Conservation (phyloP, 2,329 filamentous ascomycete genomes). For the Exserohilum rostratum region DNA sequence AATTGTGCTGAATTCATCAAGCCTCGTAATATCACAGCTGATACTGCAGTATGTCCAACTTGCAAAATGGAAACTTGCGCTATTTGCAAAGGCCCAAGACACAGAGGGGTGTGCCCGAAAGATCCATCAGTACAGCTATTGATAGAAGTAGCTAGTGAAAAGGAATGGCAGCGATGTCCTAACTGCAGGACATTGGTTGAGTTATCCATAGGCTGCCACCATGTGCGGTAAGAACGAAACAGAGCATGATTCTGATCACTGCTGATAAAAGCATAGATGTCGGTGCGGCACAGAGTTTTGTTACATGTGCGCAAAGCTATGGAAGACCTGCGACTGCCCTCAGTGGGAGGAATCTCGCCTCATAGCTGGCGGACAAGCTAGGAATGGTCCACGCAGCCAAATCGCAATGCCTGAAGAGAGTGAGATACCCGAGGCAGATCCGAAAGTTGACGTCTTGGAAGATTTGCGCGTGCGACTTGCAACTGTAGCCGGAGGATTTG, state of each 20-base stretch:
- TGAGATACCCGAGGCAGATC: constrained; percentile 16
- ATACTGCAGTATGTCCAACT: constrained; percentile 8
- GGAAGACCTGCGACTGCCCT: constrained; percentile 22
- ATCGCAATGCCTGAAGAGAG: constrained; percentile 24
- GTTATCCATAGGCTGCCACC: constrained; percentile 15
- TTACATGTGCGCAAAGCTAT: constrained; percentile 64
- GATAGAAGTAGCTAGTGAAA: constrained; percentile 13
- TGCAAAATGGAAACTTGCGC: constrained; percentile 17
- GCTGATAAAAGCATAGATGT: constrained; percentile 7
- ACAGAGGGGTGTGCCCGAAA: constrained; percentile 18
- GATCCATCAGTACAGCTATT: constrained; percentile 13
- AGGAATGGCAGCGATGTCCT: constrained; percentile 16
- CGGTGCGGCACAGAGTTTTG: constrained; percentile 72
- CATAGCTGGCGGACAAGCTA: not conserved
- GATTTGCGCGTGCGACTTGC: constrained; percentile 20
- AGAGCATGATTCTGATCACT: not conserved
- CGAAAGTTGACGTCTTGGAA: too few relatives aligned
- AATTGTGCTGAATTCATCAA: constrained; percentile 14
- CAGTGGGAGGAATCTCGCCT: not conserved
- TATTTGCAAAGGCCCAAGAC: constrained; percentile 15
- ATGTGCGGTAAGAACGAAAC: constrained; percentile 19
- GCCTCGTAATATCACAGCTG: constrained; percentile 8
- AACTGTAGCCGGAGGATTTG: constrained; percentile 19
- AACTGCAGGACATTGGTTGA: constrained; percentile 21
- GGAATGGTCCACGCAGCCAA: constrained; percentile 1